Percentiles rank a stretch among this genome's conserved stretches.
These are phyloP conservation scores for Pouteria glomerata DNA, from an alignment of 148 eudicot genomes.

Conservation along the genomic window DNA sequence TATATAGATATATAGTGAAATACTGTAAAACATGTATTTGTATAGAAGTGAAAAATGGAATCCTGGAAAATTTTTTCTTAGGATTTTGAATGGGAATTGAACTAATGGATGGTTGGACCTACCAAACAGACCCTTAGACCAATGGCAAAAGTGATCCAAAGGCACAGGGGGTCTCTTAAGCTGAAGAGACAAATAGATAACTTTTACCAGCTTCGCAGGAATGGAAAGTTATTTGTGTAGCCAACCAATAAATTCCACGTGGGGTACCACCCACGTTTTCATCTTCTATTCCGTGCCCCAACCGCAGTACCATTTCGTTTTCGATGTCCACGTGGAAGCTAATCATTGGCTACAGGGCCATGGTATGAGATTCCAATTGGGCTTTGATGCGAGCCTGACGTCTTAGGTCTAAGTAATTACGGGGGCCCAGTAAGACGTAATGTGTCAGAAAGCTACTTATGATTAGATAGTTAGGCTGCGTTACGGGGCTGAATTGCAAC, in stretches of 20 bases:
- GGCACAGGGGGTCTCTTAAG: neutral
- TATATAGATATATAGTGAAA: too few species aligned
- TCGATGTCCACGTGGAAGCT: neutral
- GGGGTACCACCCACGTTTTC: slow-evolving; percentile 1
- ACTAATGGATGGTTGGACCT: neutral
- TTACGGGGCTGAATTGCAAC: too few species aligned
- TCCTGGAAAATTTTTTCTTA: too few species aligned
- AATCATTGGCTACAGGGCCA: neutral
- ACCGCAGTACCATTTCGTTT: slow-evolving; percentile 7
- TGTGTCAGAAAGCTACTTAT: neutral
- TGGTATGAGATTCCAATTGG: neutral
- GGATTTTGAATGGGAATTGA: neutral
- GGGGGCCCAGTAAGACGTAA: neutral
- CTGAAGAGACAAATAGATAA: slow-evolving; percentile 1
- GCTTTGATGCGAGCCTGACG: neutral
- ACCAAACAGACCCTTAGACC: neutral
- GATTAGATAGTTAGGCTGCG: too few species aligned
- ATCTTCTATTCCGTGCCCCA: slow-evolving; percentile 2
- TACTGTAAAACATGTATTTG: too few species aligned
- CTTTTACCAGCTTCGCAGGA: neutral
- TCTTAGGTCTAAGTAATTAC: neutral
- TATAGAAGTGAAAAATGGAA: too few species aligned
- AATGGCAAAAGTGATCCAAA: too few species aligned
- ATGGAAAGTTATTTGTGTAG: neutral
- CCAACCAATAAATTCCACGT: neutral